Conservation (phyloP, 1,284 basidiomycete species). For the Cutaneotrichosporon spelunceum region DNA sequence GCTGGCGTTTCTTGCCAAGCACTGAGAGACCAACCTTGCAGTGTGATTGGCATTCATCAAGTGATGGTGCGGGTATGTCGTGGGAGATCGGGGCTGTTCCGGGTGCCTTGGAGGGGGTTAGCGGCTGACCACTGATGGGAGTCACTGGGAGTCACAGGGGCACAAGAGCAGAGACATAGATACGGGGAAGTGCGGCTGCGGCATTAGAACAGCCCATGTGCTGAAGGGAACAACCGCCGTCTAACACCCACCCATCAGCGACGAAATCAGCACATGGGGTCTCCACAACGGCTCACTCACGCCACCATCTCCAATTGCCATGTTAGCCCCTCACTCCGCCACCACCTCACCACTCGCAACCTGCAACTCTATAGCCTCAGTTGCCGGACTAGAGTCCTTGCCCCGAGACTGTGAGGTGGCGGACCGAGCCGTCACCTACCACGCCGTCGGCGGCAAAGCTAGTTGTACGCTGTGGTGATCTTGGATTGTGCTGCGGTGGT, state of each 20-base stretch:
- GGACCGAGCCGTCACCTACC: no score
- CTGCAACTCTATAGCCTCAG: no score
- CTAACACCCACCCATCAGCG: background rate
- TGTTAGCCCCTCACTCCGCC: background rate
- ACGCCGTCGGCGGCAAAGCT: no score
- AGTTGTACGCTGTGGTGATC: no score
- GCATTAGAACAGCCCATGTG: background rate
- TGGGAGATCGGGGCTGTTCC: background rate
- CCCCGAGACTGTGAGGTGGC: no score
- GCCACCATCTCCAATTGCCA: background rate
- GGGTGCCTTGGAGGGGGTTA: background rate
- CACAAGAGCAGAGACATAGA: background rate
- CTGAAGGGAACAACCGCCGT: background rate
- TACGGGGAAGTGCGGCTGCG: background rate
- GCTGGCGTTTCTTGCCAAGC: background rate
- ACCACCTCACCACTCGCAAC: background rate
- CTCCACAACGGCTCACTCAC: background rate
- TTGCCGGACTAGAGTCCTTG: no score
- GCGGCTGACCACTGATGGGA: background rate
- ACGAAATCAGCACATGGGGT: background rate
- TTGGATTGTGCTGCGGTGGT: no score
- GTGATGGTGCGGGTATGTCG: no score
- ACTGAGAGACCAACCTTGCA: background rate
- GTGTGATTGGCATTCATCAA: background rate
- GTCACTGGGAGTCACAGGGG: background rate